Evolutionary conservation across 2,329 filamentous ascomycete species (phyloP), one percentile per base, ranked within the genome.

Genomic region (Orbilia ellipsospora): DNA sequence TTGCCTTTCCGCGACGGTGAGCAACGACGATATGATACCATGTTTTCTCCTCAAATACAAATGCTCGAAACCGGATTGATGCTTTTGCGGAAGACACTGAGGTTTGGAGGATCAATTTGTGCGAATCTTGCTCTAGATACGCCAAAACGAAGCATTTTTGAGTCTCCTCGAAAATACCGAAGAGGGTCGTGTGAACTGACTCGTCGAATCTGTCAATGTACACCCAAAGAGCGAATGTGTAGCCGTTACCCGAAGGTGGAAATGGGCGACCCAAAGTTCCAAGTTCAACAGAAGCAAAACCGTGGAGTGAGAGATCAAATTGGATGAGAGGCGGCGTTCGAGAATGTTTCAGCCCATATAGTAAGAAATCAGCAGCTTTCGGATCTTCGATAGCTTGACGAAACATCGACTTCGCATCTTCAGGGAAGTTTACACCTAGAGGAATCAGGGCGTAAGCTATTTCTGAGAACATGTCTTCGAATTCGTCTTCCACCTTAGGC

Each of bases 1-100:
- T 89, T 0, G 92, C 88, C 82, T 90, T 93, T 7, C 90, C 89
- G 42, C 90, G 88, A 59, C 91, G 89, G 82, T 99, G 95, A 23
- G 95, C 92, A 76, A 99, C 84, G 51, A 90, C 92, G 79, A 99
- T 88, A 82, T 99, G 95, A 82, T 99, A 99, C 95, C 95, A 99
- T 79, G 85, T 87, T 65, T 89, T 88, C 77, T 91, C 87, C 79
- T 89, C 85, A 80, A 99, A 98, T 0, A 86, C 85, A 10, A 90
- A 88, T 1, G 91, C 91, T 81, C 95, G 96, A 85, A 99, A 99
- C 67, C 95, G 89, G 55, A 99, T 92, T 82, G 94, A 98, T 1
- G 95, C 94, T 72, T 91, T 89, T 62, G 89, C 86, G 7, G 93
- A 93, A 62, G 89, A 92, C 75, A 98, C 91, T 16, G 95, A 97